phyloP scores from a whole-genome alignment of 2,329 filamentous ascomycete genomes.

The Aspergillus thermomutatus region DNA sequence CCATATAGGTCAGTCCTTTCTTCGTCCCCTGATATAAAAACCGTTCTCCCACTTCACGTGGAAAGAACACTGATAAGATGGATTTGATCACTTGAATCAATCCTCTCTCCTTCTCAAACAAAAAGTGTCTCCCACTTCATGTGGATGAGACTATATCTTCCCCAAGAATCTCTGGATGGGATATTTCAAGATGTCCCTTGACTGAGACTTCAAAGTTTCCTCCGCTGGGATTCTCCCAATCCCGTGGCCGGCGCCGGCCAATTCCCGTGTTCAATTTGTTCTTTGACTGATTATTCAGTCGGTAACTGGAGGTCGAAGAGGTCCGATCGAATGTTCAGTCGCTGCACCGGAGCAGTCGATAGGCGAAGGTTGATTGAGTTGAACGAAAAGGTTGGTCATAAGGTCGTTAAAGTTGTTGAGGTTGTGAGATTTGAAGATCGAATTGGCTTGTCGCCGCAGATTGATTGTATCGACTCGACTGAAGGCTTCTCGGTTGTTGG shows the following conservation, averaged over 20 bases:
- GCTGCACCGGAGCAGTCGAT: neutral
- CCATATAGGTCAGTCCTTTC: no score
- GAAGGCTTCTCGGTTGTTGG: neutral
- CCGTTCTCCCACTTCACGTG: neutral
- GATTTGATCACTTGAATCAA: neutral
- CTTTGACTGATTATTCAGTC: neutral
- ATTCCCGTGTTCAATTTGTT: neutral
- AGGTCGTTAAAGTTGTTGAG: neutral
- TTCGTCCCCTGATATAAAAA: neutral
- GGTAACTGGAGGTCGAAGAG: neutral
- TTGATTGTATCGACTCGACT: neutral
- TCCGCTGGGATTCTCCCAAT: neutral
- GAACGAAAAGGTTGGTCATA: neutral
- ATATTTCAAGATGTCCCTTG: neutral
- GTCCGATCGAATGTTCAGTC: neutral
- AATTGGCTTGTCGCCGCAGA: neutral
- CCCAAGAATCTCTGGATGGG: neutral
- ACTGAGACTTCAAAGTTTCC: neutral
- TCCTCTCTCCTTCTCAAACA: neutral
- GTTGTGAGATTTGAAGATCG: neutral
- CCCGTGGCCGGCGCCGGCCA: neutral
- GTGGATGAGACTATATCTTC: neutral
- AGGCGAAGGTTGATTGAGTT: neutral
- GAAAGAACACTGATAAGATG: neutral
- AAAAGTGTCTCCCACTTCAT: neutral